Conservation (phyloP, 2,329 filamentous ascomycete species). For the Metarhizium brunneum region DNA sequence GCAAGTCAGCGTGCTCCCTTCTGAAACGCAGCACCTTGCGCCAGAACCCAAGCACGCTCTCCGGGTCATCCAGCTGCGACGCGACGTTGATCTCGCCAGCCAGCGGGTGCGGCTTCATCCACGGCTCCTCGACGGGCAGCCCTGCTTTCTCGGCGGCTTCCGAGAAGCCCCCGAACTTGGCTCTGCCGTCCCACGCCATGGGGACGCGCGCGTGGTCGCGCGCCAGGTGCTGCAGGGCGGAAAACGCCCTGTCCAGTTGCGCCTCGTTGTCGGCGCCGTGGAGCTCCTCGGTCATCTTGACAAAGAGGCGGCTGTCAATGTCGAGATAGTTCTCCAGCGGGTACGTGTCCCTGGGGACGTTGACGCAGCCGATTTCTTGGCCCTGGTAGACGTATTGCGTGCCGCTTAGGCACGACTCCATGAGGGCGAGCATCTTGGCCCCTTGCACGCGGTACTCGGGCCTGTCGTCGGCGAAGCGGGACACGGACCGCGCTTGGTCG, state of each 20-base stretch:
- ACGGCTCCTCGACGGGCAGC: constrained; percentile 17
- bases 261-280: constrained; percentile 17
- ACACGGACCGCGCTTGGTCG: constrained; percentile 50
- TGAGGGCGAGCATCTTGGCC: constrained; percentile 50
- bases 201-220: constrained; percentile 59
- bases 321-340: constrained; percentile 46
- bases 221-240: constrained; percentile 23
- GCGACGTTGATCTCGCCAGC: constrained; percentile 43
- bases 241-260: constrained; percentile 26
- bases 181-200: constrained; percentile 49
- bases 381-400: constrained; percentile 60
- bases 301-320: constrained; percentile 37
- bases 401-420: constrained; percentile 43
- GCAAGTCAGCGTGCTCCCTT: constrained; percentile 20
- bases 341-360: constrained; percentile 48
- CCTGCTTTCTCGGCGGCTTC: constrained; percentile 24
- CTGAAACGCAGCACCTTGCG: constrained; percentile 20
- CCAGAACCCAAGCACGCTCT: constrained; percentile 26
- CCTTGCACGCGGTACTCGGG: constrained; percentile 37
- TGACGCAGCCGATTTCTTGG: constrained; percentile 56
- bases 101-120: constrained; percentile 24
- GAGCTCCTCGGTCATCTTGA: constrained; percentile 21
- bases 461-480: constrained; percentile 41
- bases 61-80: constrained; percentile 34
- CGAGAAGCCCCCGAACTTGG: constrained; percentile 24